phyloP scores from a whole-genome alignment of 129 eudicot genomes.

The Lonicera japonica region DNA sequence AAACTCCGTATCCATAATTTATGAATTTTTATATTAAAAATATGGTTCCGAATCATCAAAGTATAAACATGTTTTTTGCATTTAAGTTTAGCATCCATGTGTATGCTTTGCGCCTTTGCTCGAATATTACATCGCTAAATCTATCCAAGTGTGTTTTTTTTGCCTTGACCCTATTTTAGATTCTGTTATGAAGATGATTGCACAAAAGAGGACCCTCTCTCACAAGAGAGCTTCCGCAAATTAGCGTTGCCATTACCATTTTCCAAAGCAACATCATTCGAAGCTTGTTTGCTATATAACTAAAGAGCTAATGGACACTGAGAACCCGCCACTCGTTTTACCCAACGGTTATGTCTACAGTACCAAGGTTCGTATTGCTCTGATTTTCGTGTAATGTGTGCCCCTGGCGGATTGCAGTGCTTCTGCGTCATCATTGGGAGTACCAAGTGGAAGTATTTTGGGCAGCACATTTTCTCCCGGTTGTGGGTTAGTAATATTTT shows the following conservation, averaged over 20 bases:
- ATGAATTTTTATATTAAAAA: neutral
- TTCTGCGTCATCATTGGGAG: no score
- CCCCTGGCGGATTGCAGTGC: no score
- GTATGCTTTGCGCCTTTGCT: neutral
- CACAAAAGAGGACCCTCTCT: constrained; percentile 86
- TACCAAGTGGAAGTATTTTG: no score
- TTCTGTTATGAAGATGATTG: constrained; percentile 90
- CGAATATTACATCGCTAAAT: neutral
- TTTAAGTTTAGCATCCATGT: neutral
- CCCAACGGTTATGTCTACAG: constrained; percentile 98
- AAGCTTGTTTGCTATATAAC: constrained; percentile 94
- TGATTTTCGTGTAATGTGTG: no score
- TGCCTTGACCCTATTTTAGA: constrained; percentile 59
- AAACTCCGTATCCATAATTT: constrained; percentile 88
- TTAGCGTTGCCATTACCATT: constrained; percentile 80
- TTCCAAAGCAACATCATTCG: constrained; percentile 98
- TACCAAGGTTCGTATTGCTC: constrained; percentile 52
- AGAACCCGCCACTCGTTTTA: constrained; percentile 92
- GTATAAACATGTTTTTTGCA: no score
- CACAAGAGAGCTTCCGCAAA: constrained; percentile 89
- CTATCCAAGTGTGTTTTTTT: constrained; percentile 9
- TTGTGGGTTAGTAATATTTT: constrained; percentile 1
- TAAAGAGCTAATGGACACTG: constrained; percentile 96
- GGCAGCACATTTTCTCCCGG: neutral
- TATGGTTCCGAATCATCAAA: neutral